Evolutionary conservation across 257 asterid genomes (phyloP).

Genomic region (Penstemon davidsonii): DNA sequence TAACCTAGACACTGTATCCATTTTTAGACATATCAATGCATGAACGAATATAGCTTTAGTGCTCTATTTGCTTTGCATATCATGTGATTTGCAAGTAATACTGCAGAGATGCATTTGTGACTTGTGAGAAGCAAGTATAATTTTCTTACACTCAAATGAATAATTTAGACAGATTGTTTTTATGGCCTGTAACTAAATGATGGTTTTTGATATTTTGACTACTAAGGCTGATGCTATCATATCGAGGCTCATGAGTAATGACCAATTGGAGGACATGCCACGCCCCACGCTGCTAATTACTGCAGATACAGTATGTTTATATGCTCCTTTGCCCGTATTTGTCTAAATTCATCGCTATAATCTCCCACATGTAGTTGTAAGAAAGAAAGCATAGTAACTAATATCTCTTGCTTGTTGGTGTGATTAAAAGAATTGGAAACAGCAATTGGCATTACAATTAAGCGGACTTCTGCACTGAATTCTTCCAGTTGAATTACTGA

Average conservation of each 20-base stretch:
- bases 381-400: no score
- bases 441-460: neutral
- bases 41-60: no score
- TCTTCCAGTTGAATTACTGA: neutral
- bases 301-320: slow-evolving; percentile 78
- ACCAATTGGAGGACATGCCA: slow-evolving; percentile 35
- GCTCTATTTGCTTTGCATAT: no score
- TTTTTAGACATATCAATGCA: neutral
- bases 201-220: slow-evolving; percentile 21
- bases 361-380: neutral
- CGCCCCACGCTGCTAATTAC: slow-evolving; percentile 70
- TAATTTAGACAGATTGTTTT: neutral
- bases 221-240: slow-evolving; percentile 79
- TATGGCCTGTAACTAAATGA: slow-evolving; percentile 8
- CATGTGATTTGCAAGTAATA: neutral
- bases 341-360: neutral
- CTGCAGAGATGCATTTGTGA: neutral
- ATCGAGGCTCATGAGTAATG: slow-evolving; percentile 41
- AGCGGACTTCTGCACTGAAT: neutral
- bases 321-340: slow-evolving; percentile 9
- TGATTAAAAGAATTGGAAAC: neutral
- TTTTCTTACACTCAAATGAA: neutral
- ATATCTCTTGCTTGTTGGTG: no score
- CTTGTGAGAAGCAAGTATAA: neutral
- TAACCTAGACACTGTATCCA: neutral